Percentiles rank a stretch among this genome's conserved stretches.
Conservation (phyloP, 176 grass and related monocot genomes). For the Alopecurus myosuroides region DNA sequence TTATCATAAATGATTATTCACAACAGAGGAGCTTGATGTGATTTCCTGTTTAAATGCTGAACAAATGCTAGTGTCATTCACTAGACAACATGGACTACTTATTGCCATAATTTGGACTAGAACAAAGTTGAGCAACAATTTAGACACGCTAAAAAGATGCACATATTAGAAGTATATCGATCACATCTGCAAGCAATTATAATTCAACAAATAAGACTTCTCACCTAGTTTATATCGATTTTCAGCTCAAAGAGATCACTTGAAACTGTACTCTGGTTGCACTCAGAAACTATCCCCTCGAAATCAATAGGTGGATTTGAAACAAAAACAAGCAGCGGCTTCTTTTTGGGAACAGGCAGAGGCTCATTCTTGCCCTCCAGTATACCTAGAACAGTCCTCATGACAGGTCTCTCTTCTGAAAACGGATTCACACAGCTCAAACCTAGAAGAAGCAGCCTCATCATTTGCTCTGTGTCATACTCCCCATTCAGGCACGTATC, state of each 20-base stretch:
- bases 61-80: not conserved
- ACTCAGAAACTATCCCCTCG: conserved; percentile 39
- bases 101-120: not conserved
- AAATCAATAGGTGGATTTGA: conserved; percentile 32
- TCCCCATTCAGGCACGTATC: conserved; percentile 34
- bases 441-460: conserved; percentile 45
- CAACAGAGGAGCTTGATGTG: not conserved
- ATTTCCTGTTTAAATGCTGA: not conserved
- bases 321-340: conserved; percentile 39
- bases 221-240: conserved; percentile 45
- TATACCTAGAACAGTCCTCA: conserved; percentile 40
- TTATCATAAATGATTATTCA: not conserved
- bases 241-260: conserved; percentile 42
- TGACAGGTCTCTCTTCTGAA: conserved; percentile 44
- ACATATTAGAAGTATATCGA: conserved; percentile 1
- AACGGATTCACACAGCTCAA: conserved; percentile 51
- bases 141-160: not conserved
- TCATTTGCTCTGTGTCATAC: conserved; percentile 46
- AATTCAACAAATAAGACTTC: not conserved
- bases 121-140: not conserved
- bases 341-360: conserved; percentile 44
- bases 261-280: conserved; percentile 40
- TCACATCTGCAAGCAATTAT: not conserved
- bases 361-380: conserved; percentile 35
- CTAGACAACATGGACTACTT: not conserved